Conservation (phyloP, 345 rosid genomes). For the Eucalyptus guilfoylei region DNA sequence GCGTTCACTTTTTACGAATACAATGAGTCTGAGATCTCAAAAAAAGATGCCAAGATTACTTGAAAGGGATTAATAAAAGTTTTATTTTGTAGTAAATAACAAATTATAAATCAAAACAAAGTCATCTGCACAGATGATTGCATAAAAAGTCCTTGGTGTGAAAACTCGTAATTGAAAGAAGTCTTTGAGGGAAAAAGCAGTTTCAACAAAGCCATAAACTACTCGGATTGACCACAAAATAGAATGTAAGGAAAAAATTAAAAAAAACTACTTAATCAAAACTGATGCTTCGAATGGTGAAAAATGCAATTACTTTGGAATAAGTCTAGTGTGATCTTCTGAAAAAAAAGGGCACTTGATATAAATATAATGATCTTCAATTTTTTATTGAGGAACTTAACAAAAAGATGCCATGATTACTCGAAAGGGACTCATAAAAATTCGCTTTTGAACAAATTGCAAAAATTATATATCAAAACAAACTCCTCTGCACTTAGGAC, state of each 20-base stretch:
- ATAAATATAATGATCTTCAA: background rate
- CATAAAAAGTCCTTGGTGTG: background rate
- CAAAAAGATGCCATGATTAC: background rate
- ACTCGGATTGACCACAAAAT: background rate
- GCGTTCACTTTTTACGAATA: background rate
- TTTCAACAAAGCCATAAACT: background rate
- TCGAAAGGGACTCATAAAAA: background rate
- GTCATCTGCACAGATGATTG: background rate
- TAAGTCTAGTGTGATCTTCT: background rate
- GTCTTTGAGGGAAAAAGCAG: background rate
- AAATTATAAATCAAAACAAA: too few species aligned
- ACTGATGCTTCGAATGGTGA: background rate
- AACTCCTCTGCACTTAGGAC: background rate
- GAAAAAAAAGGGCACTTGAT: background rate
- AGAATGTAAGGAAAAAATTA: background rate
- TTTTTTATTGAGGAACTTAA: background rate
- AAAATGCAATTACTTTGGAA: background rate
- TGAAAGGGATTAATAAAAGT: background rate
- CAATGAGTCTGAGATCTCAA: background rate
- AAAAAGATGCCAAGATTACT: background rate
- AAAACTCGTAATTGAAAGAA: too few species aligned
- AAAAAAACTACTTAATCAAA: background rate
- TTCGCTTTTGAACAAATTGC: background rate
- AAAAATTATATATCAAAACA: background rate
- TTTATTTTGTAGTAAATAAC: background rate